Percentiles rank a stretch among this genome's conserved stretches.
These are phyloP conservation scores for Cryptococcus deneoformans DNA, from an alignment of 1,284 basidiomycete species.

Conservation along the genomic window DNA sequence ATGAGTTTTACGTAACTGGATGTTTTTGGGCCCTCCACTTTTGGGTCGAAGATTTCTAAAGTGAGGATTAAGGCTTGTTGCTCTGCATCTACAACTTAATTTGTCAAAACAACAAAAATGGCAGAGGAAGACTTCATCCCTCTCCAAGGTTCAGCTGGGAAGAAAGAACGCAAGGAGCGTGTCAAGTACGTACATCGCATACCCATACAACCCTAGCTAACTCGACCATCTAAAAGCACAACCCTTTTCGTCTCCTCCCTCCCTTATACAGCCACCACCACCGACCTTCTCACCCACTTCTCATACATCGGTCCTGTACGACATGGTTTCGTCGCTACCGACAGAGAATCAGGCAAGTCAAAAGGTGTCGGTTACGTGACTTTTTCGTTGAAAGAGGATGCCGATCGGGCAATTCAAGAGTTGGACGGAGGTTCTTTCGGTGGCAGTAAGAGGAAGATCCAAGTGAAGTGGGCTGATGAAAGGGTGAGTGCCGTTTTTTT, in stretches of 20 bases:
- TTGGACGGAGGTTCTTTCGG: slow-evolving; percentile 57
- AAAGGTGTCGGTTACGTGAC: slow-evolving; percentile 99
- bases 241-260: slow-evolving; percentile 56
- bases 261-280: slow-evolving; percentile 84
- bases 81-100: neutral
- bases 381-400: slow-evolving; percentile 88
- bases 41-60: slow-evolving; percentile 1
- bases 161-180: slow-evolving; percentile 25
- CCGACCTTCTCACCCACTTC: slow-evolving; percentile 87
- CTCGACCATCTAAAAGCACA: slow-evolving; percentile 20
- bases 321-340: slow-evolving; percentile 86
- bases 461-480: slow-evolving; percentile 74
- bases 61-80: neutral
- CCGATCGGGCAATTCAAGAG: slow-evolving; percentile 65
- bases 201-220: neutral
- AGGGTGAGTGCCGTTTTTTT: slow-evolving; percentile 56
- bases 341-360: slow-evolving; percentile 66
- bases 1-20: neutral
- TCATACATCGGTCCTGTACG: slow-evolving; percentile 93
- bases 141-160: slow-evolving; percentile 17
- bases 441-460: slow-evolving; percentile 61
- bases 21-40: neutral
- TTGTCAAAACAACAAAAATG: slow-evolving; percentile 12
- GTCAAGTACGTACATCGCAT: slow-evolving; percentile 31
- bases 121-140: slow-evolving; percentile 39